Evolutionary conservation across 2,329 filamentous ascomycete genomes (phyloP).

Genomic region (Erysiphe pulchra): DNA sequence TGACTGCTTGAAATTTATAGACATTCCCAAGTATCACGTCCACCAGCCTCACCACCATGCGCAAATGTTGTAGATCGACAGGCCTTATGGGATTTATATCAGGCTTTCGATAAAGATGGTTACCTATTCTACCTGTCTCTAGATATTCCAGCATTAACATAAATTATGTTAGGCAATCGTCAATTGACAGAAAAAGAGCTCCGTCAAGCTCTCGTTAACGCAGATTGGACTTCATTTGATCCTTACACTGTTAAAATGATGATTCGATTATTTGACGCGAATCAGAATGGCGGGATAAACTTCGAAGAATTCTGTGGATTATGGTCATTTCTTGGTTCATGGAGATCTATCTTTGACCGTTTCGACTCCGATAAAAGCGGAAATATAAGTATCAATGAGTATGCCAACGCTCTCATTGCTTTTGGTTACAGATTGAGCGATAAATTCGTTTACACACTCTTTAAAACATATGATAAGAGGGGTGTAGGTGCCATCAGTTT

Average conservation of each 20-base stretch:
- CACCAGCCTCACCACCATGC: slow-evolving; percentile 37
- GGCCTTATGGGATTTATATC: slow-evolving; percentile 60
- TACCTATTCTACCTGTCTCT: slow-evolving; percentile 14
- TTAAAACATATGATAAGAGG: slow-evolving; percentile 68
- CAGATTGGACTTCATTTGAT: slow-evolving; percentile 87
- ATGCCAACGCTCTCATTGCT: slow-evolving; percentile 66
- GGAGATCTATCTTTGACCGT: slow-evolving; percentile 82
- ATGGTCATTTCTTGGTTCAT: slow-evolving; percentile 87
- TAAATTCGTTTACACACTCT: slow-evolving; percentile 62
- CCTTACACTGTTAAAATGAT: slow-evolving; percentile 90
- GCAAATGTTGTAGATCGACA: slow-evolving; percentile 30
- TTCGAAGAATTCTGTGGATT: slow-evolving; percentile 92
- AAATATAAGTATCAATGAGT: slow-evolving; percentile 67
- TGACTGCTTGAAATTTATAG: slow-evolving; percentile 19
- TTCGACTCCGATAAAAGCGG: slow-evolving; percentile 77
- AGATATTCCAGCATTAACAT: not conserved
- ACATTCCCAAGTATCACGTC: slow-evolving; percentile 29
- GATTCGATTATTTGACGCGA: slow-evolving; percentile 97
- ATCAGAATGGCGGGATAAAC: slow-evolving; percentile 67
- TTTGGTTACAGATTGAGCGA: slow-evolving; percentile 82
- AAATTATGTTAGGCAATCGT: slow-evolving; percentile 31
- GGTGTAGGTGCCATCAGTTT: slow-evolving; percentile 55
- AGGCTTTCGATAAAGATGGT: slow-evolving; percentile 68
- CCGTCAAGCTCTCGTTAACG: slow-evolving; percentile 76
- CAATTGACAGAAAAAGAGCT: slow-evolving; percentile 71